phyloP scores from a whole-genome alignment of 1,284 basidiomycete genomes.

The Apiotrichum mycotoxinovorans region DNA sequence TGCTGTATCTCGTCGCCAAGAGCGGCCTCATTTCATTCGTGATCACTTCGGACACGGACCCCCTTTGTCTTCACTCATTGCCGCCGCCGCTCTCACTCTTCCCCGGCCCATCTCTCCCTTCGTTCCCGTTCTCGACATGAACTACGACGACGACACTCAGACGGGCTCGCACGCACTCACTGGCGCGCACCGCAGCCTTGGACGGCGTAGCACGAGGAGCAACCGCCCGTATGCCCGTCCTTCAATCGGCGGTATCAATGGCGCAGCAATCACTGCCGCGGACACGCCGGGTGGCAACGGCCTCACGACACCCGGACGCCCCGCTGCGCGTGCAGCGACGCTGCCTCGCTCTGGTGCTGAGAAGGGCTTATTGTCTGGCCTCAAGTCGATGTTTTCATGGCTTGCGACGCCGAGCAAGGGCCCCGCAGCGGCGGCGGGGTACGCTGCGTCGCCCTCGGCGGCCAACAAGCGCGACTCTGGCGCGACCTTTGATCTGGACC shows the following conservation, averaged over 20 bases:
- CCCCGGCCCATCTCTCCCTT: not conserved
- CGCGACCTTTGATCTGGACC: conserved; percentile 27
- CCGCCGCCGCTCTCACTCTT: not conserved
- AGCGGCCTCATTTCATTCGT: no score
- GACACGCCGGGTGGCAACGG: not conserved
- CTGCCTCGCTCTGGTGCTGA: conserved; percentile 29
- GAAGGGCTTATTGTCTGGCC: conserved; percentile 25
- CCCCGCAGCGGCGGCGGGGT: not conserved
- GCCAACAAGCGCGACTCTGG: conserved; percentile 25
- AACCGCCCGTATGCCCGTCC: conserved; percentile 12
- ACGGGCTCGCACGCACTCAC: conserved; percentile 1
- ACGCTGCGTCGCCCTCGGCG: not conserved
- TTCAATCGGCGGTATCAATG: not conserved
- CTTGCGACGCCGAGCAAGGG: conserved; percentile 27
- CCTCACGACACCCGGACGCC: not conserved
- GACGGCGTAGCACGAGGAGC: not conserved
- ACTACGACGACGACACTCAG: not conserved
- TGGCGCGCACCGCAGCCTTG: conserved; percentile 8
- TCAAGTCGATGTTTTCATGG: conserved; percentile 38
- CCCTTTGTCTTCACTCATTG: not conserved
- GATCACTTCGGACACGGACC: not conserved
- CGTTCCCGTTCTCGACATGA: not conserved
- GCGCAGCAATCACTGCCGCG: not conserved
- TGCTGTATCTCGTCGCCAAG: no score
- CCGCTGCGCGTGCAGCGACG: not conserved